Conservation (phyloP, 2,329 filamentous ascomycete genomes). For the Neocucurbitaria cava region DNA sequence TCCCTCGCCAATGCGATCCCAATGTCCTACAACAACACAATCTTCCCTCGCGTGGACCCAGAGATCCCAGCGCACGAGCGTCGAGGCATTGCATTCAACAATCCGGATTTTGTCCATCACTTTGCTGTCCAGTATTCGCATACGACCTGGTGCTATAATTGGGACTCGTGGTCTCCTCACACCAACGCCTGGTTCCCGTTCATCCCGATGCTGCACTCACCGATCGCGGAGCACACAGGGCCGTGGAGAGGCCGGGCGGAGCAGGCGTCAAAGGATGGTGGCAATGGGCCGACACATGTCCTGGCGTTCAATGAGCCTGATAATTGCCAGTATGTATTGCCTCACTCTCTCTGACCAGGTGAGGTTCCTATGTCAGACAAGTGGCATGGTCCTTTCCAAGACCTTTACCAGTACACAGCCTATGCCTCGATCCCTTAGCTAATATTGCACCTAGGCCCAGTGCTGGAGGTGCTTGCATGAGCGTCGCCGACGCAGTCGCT, state of each 20-base stretch:
- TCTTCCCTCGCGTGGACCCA: conserved; percentile 11
- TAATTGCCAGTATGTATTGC: conserved; percentile 27
- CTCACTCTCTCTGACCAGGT: neutral
- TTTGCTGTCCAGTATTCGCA: conserved; percentile 55
- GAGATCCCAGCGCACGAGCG: conserved; percentile 46
- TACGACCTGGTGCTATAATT: conserved; percentile 72
- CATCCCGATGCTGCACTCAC: conserved; percentile 60
- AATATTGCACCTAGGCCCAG: conserved; percentile 1
- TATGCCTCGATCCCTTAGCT: neutral
- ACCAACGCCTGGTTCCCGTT: conserved; percentile 57
- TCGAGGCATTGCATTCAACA: conserved; percentile 73
- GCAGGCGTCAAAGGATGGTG: conserved; percentile 4
- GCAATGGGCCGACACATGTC: conserved; percentile 20
- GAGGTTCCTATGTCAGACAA: neutral
- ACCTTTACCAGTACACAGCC: neutral
- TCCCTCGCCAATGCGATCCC: neutral
- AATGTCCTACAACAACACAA: neutral
- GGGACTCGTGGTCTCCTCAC: conserved; percentile 58
- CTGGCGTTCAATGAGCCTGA: conserved; percentile 48
- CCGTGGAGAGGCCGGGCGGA: conserved; percentile 27
- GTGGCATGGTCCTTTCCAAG: neutral
- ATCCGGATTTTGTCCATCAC: conserved; percentile 56
- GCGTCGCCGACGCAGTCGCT: conserved; percentile 12
- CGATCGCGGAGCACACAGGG: conserved; percentile 15
- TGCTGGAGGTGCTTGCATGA: conserved; percentile 35